These are phyloP conservation scores for Metarhizium guizhouense DNA, from an alignment of 2,329 filamentous ascomycete species.

Conservation along the genomic window DNA sequence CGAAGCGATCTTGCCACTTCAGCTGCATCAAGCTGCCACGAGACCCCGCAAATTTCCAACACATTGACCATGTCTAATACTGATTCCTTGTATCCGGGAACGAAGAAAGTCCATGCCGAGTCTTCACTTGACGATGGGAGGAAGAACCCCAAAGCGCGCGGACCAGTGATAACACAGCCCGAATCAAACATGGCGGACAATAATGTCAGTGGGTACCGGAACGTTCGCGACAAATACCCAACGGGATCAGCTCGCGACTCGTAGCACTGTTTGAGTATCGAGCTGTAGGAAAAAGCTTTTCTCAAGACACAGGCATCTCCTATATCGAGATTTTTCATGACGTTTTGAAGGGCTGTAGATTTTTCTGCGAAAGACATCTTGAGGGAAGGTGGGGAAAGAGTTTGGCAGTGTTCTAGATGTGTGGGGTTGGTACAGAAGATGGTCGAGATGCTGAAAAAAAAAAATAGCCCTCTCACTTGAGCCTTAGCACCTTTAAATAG, in stretches of 20 bases:
- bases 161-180: conserved; percentile 4
- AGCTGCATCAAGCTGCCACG: conserved; percentile 1
- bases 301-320: conserved; percentile 2
- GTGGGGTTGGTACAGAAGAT: too few relatives aligned
- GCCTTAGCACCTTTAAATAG: too few relatives aligned
- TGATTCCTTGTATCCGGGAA: conserved; percentile 7
- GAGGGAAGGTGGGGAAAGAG: too few relatives aligned
- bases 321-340: conserved; percentile 9
- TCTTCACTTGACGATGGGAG: conserved; percentile 2
- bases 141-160: conserved; percentile 7
- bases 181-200: conserved; percentile 8
- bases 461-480: too few relatives aligned
- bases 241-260: conserved; percentile 1
- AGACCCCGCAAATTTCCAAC: conserved; percentile 5
- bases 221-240: conserved; percentile 3
- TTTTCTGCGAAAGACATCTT: neutral
- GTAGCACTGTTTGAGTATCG: conserved; percentile 1
- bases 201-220: conserved; percentile 7
- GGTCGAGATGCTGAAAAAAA: too few relatives aligned
- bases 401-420: too few relatives aligned
- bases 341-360: neutral
- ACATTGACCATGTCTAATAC: conserved; percentile 7
- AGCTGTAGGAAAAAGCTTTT: neutral
- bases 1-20: neutral
- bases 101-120: conserved; percentile 5